Evolutionary conservation across 257 asterid genomes (phyloP), one percentile per base, ranked within the genome.

Genomic region (Petunia secreta): DNA sequence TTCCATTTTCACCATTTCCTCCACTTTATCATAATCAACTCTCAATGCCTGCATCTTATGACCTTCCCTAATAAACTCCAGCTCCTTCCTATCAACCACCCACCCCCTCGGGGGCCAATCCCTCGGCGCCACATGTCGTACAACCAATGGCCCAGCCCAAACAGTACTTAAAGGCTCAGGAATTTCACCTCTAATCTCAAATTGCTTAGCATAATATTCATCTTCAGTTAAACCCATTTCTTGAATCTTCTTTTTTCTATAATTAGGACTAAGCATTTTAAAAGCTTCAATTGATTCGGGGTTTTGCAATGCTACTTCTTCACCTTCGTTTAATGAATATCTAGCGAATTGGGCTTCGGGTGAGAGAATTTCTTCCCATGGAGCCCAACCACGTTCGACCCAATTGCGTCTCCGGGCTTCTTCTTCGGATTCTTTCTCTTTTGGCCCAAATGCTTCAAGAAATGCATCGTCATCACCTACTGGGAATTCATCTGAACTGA

Each of bases 91-190:
- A 75, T 95, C 94, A 79, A 93, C 97, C 86, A 84, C 86, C 99
- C 99, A 95, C 67, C 97, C 99, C 16, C 93, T 86, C 6, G 98
- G 99, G 11, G 99, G 99, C 99, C 99, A 95, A 40, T 95, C 99
- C 84, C 99, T 81, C 0, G 99, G 99, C 1, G 99, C 94, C 66
- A 95, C 90, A 13, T 87, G 87, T 1, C 92, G 88, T 79, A 95
- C 82, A 86, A 91, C 94, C 87, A 92, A 39, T 0, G 98, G 97
- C 79, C 97, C 99, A 34, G 91, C 85, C 98, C 99, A 95, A 68
- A 40, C 11, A 43, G 97, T 90, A 84, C 82, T 84, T 79, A 95
- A 76, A 5, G 93, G 94, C 63, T 92, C 95, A 4, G 97, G 95
- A 78, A 90, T 93, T 34, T 93, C 98, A 0, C 99, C 97, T 89